Evolutionary conservation across 1,284 basidiomycete species (phyloP), one percentile per base, ranked within the genome.

Genomic region (Rhodotorula sp.): DNA sequence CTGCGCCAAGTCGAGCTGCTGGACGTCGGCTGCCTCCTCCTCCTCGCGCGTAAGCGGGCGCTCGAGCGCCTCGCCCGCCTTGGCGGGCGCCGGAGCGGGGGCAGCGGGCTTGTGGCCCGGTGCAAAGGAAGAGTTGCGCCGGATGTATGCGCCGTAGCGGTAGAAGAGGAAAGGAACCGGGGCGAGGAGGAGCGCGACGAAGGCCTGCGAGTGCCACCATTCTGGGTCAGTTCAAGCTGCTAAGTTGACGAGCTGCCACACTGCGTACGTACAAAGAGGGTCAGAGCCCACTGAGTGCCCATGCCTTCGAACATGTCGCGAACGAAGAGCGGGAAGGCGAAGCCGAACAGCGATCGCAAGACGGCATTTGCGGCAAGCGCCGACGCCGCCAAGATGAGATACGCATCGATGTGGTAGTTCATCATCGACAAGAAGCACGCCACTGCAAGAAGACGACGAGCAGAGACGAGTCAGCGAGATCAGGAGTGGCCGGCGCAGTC

Each of bases 361-460:
- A 92, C 86, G 42, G 90, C 87, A 34, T 88, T 89, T 48, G 89
- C 86, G 0, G 90, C 89, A 48, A 90, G 84, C 5, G 88, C 88
- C 67, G 86, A 87, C 0, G 89, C 89, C 68, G 87, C 88, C 76
- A 87, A 87, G 44, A 88, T 55, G 9, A 74, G 74, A 69, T 78
- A 80, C 4, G 72, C 62, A 48, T 79, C 77, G 58, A 80, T 63
- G 63, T 79, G 69, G 68, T 64, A 77, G 9, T 27, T 52, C 64
- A 34, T 67, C 89, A 89, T 4, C 85, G 82, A 74, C 89, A 75
- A 67, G 68, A 62, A 75, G 44, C 23, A 44, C 85, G 85, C 27
- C 87, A 45, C 80, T 48, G 85, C 67, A 8, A 74, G 70, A 70
- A 77, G n/a, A n/a, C n/a, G n/a, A n/a, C n/a, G n/a, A n/a, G n/a